phyloP scores from a whole-genome alignment of 1,284 basidiomycete genomes.

The Thecaphora frezii region DNA sequence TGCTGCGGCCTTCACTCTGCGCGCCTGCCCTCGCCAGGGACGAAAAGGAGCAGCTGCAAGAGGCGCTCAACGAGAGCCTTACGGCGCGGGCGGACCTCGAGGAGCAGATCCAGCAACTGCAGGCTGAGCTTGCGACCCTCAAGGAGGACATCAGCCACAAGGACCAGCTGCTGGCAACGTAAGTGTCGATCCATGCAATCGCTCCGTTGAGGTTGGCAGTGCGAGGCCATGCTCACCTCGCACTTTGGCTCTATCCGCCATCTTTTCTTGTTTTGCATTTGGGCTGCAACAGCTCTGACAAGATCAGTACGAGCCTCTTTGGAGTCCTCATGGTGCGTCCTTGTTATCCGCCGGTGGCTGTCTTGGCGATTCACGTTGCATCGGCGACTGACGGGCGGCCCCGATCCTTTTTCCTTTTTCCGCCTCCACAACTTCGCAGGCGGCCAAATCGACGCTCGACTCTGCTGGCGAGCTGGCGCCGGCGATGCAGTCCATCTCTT shows the following conservation, averaged over 20 bases:
- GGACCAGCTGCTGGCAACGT: conserved; percentile 14
- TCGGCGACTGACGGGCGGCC: too few species aligned
- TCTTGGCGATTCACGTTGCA: too few species aligned
- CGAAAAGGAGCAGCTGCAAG: not conserved
- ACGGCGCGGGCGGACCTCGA: not conserved
- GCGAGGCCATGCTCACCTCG: too few species aligned
- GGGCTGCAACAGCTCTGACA: not conserved
- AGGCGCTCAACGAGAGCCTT: not conserved
- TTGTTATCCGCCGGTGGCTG: too few species aligned
- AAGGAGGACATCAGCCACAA: conserved; percentile 7
- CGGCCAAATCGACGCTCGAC: not conserved
- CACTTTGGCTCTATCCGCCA: too few species aligned
- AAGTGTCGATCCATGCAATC: too few species aligned
- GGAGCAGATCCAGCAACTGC: conserved; percentile 1
- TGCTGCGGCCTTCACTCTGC: too few species aligned
- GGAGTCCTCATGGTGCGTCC: not conserved
- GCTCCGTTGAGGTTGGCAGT: too few species aligned
- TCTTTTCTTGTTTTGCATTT: too few species aligned
- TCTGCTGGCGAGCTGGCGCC: not conserved
- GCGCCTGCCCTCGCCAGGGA: not conserved
- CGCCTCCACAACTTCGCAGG: too few species aligned
- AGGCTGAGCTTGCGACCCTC: conserved; percentile 8
- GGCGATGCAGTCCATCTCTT: not conserved
- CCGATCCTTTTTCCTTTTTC: too few species aligned
- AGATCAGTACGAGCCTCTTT: not conserved